phyloP scores from a whole-genome alignment of 2,329 filamentous ascomycete genomes.

The Ascosphaera apis region DNA sequence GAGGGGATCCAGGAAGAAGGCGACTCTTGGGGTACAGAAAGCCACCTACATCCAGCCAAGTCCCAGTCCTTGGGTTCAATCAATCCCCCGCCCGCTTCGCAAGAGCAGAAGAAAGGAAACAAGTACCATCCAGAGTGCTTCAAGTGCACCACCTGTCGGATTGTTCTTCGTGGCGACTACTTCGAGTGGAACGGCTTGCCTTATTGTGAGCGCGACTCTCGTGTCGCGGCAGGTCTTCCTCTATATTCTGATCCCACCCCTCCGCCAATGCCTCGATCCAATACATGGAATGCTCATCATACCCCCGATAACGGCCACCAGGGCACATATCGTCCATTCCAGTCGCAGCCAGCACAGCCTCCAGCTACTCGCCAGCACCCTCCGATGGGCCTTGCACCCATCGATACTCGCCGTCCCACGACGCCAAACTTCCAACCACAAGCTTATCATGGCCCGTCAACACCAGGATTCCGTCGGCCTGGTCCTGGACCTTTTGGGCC shows the following conservation, averaged over 20 bases:
- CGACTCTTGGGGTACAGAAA: conserved; percentile 4
- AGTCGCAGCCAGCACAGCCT: not conserved
- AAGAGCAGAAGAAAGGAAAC: conserved; percentile 25
- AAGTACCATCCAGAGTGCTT: conserved; percentile 84
- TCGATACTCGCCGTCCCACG: not conserved
- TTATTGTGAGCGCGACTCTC: conserved; percentile 75
- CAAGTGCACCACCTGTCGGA: conserved; percentile 50
- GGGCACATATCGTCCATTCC: not conserved
- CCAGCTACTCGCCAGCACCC: not conserved
- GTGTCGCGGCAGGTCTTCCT: conserved; percentile 23
- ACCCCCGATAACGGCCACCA: not conserved
- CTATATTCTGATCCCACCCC: not conserved
- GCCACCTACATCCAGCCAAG: not conserved
- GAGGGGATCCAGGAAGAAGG: conserved; percentile 20
- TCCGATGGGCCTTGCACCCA: too few species aligned
- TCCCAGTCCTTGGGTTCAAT: not conserved
- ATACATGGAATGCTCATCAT: not conserved
- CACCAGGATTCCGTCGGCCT: not conserved
- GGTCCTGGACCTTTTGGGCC: not conserved
- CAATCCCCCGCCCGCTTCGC: not conserved
- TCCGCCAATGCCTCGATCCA: not conserved
- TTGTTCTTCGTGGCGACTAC: conserved; percentile 60
- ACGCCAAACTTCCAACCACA: not conserved
- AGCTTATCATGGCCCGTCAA: not conserved
- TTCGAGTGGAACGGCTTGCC: conserved; percentile 63